phyloP scores from a whole-genome alignment of 139 green algal genomes.

The Edaphochlamys debaryana region DNA sequence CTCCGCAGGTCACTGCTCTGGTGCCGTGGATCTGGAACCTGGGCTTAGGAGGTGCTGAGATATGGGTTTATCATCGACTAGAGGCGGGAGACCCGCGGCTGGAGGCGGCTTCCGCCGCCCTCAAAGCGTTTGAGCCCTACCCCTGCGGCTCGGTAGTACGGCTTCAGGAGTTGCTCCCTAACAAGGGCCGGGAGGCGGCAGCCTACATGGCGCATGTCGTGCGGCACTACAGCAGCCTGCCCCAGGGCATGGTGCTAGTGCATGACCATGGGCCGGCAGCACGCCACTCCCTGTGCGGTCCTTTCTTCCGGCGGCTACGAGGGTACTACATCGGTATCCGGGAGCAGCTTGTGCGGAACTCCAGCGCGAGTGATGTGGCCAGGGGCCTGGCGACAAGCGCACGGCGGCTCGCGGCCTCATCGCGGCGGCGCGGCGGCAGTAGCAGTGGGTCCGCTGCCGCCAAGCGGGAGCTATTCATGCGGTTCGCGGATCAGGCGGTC shows the following conservation, averaged over 20 bases:
- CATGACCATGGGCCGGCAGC: constrained; percentile 44
- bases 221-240: constrained; percentile 33
- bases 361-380: too few species aligned
- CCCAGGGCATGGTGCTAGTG: constrained; percentile 15
- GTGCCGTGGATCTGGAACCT: constrained; percentile 44
- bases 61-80: constrained; percentile 38
- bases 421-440: not conserved
- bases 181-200: constrained; percentile 43
- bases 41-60: constrained; percentile 19
- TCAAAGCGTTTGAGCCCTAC: constrained; percentile 15
- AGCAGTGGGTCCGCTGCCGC: not conserved
- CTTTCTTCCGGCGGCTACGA: constrained; percentile 38
- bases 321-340: constrained; percentile 25
- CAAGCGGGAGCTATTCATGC: not conserved
- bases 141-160: constrained; percentile 7
- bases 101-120: not conserved
- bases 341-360: not conserved
- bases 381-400: too few species aligned
- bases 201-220: constrained; percentile 36
- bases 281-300: constrained; percentile 42
- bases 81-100: not conserved
- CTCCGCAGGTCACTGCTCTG: not conserved
- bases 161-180: constrained; percentile 35
- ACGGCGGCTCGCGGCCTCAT: not conserved
- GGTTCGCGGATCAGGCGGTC: constrained; percentile 19